Base-by-base conservation (phyloP, 2,329 filamentous ascomycete species). In the Clonostachys chloroleuca region DNA sequence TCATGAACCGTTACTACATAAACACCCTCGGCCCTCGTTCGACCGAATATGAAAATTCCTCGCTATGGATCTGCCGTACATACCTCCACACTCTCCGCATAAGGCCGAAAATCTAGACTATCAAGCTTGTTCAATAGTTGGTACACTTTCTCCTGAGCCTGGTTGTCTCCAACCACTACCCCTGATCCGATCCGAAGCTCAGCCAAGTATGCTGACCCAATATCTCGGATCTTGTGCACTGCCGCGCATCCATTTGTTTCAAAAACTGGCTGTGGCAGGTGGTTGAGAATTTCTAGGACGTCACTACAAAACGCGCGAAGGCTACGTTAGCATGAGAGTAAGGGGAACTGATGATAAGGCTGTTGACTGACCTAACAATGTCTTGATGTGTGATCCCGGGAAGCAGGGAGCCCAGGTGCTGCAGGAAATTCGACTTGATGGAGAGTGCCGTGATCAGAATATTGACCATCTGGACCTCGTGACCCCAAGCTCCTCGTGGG, bases 171-270 rank as follows among this genome's bases (percentile, higher is more conserved):
- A 12, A 12, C 44, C 14, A 30, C 8, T 12, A 36, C 37, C 12
- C 41, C 14, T 17, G 41, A 42, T 14, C 30, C 41, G 17, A n/a
- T n/a, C 55, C 52, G n/a, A 56, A 30, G 49, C 37, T 62, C 57
- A 16, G 64, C 59, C 3, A 67, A 50, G 24, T 67, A 64, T 1
- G 62, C 64, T 5, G 60, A 59, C 2, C 64, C 64, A 44, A 66
- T 62, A 43, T 67, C 66, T 17, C 66, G 53, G 24, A 67, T 57
- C 50, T 68, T 68, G n/a, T 63, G 59, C n/a, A 66, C 58, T 0
- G 65, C 40, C 36, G 59, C 61, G 14, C 55, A 54, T 1, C 63
- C 63, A 44, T 65, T 65, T 6, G 61, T 60, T 47, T 67, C 59
- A 12, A 67, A 58, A 0, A 63, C 59, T 6, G 61, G 54, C 6